phyloP scores from a whole-genome alignment of 305 asterid genomes.

The Striga hermonthica region DNA sequence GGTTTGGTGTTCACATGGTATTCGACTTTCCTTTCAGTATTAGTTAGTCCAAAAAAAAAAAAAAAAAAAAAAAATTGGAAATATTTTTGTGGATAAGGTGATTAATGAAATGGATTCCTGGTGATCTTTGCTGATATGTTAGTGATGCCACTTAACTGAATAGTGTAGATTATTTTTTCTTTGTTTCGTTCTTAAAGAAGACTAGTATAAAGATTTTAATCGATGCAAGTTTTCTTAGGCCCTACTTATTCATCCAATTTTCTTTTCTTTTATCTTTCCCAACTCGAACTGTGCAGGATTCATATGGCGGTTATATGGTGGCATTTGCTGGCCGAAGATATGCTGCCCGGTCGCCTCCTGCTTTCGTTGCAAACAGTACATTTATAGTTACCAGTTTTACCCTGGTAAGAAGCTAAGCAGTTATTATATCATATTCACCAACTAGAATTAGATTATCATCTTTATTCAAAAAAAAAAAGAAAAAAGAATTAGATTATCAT shows the following conservation, averaged over 20 bases:
- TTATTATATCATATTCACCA: conserved; percentile 14
- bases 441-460: no score
- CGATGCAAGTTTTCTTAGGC: neutral
- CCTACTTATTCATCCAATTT: neutral
- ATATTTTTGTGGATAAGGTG: conserved; percentile 1
- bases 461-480: no score
- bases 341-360: conserved; percentile 82
- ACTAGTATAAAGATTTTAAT: conserved; percentile 8
- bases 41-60: neutral
- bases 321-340: conserved; percentile 90
- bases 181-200: neutral
- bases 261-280: conserved; percentile 10
- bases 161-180: neutral
- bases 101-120: neutral
- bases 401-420: conserved; percentile 50
- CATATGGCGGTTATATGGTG: conserved; percentile 87
- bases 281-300: conserved; percentile 43
- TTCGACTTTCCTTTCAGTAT: neutral
- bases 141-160: neutral
- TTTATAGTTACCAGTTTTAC: conserved; percentile 81
- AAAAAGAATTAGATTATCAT: no score
- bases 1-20: neutral
- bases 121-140: neutral
- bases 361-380: conserved; percentile 67
- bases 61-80: neutral